These are phyloP conservation scores for Picea sitchensis DNA, from an alignment of 75 land plant genomes.

Conservation along the genomic window DNA sequence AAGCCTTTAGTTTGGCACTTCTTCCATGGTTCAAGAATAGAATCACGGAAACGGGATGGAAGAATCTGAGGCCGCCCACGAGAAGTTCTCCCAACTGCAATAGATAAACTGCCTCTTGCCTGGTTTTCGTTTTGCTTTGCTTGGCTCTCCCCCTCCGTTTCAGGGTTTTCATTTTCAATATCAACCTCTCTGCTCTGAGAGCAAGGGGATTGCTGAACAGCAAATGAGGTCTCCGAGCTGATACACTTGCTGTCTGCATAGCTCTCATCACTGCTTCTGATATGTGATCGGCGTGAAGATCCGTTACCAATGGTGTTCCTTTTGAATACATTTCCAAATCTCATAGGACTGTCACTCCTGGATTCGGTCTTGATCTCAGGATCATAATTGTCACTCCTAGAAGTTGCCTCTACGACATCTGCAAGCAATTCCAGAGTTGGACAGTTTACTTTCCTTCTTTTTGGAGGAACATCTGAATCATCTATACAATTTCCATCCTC, in stretches of 20 bases:
- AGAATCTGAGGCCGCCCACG: conserved; percentile 48
- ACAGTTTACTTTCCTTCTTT: conserved; percentile 3
- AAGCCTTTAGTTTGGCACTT: conserved; percentile 22
- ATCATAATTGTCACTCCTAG: neutral
- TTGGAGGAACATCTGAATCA: neutral
- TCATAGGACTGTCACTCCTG: conserved; percentile 2
- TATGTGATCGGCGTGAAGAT: neutral
- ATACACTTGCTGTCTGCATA: conserved; percentile 8
- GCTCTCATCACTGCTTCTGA: conserved; percentile 3
- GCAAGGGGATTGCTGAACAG: neutral
- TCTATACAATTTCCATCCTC: too few species aligned
- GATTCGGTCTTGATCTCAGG: conserved; percentile 10
- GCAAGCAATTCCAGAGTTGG: conserved; percentile 12
- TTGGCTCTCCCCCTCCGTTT: conserved; percentile 5
- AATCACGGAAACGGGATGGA: conserved; percentile 42
- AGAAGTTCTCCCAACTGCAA: conserved; percentile 26
- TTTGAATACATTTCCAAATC: conserved; percentile 7
- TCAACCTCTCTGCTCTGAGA: conserved; percentile 2
- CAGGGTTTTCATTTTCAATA: neutral
- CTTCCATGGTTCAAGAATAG: conserved; percentile 39
- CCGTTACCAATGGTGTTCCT: neutral
- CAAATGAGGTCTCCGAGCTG: conserved; percentile 6
- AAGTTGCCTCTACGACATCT: conserved; percentile 10
- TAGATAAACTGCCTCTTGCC: neutral
- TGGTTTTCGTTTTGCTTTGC: neutral